phyloP scores from a whole-genome alignment of 116 monocot genomes.

The Dioscorea cayenensis region DNA sequence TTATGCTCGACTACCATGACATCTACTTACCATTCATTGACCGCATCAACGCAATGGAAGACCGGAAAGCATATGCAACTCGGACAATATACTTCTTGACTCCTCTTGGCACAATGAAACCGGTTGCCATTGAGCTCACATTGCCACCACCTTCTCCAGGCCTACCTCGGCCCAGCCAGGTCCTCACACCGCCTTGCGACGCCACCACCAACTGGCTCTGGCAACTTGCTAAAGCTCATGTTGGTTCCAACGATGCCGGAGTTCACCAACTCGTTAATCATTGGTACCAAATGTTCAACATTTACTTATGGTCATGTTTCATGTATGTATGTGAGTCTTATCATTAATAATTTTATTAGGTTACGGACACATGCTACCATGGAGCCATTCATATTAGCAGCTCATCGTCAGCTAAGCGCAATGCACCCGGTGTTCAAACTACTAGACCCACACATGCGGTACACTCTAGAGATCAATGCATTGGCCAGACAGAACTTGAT shows the following conservation, averaged over 20 bases:
- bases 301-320: not conserved
- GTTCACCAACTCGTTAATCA: constrained; percentile 80
- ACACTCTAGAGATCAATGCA: constrained; percentile 91
- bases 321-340: not conserved
- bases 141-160: constrained; percentile 36
- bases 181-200: constrained; percentile 61
- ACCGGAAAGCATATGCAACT: constrained; percentile 62
- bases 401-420: constrained; percentile 67
- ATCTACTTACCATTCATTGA: constrained; percentile 58
- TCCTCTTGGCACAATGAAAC: constrained; percentile 40
- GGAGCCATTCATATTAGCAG: constrained; percentile 90
- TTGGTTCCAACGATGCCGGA: constrained; percentile 68
- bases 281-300: constrained; percentile 24
- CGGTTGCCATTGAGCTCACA: constrained; percentile 60
- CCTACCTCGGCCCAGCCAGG: constrained; percentile 9
- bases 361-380: constrained; percentile 79
- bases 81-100: constrained; percentile 59
- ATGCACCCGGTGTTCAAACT: constrained; percentile 93
- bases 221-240: constrained; percentile 79
- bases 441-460: constrained; percentile 85
- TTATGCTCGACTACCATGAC: constrained; percentile 66
- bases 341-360: constrained; percentile 8
- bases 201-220: constrained; percentile 74
- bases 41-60: constrained; percentile 55
- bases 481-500: constrained; percentile 89